These are phyloP conservation scores for Podospora sp. DNA, from an alignment of 495 filamentous ascomycete species.

Conservation along the genomic window DNA sequence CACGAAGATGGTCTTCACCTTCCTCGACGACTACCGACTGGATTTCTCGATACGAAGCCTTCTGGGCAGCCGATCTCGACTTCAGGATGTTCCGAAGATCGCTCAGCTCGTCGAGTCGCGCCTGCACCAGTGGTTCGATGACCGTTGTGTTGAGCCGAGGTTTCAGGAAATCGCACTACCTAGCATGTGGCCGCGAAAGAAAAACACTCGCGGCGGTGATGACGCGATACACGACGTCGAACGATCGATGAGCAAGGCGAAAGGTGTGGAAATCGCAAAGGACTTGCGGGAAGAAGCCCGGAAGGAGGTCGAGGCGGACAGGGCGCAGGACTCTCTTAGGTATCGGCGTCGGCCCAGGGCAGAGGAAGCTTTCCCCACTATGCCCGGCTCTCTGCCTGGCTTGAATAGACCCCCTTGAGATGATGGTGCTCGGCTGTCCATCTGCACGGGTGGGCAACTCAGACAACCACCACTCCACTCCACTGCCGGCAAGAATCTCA, in stretches of 20 bases:
- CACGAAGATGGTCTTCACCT: slow-evolving; percentile 90
- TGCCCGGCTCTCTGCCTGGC: slow-evolving; percentile 38
- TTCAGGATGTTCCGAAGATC: slow-evolving; percentile 97
- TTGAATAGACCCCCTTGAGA: slow-evolving; percentile 29
- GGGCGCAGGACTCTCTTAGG: slow-evolving; percentile 41
- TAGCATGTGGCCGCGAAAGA: slow-evolving; percentile 90
- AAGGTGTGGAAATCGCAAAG: slow-evolving; percentile 52
- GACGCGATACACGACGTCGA: slow-evolving; percentile 46
- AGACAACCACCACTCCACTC: neutral
- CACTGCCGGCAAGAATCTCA: neutral
- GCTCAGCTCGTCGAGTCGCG: slow-evolving; percentile 90
- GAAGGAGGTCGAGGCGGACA: slow-evolving; percentile 47
- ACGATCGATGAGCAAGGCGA: slow-evolving; percentile 47
- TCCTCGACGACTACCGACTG: slow-evolving; percentile 92
- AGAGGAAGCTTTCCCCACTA: slow-evolving; percentile 40
- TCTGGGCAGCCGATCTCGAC: slow-evolving; percentile 82
- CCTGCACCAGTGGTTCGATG: slow-evolving; percentile 95
- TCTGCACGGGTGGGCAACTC: neutral
- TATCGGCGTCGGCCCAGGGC: slow-evolving; percentile 39
- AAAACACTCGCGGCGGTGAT: slow-evolving; percentile 71
- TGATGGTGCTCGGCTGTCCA: no score
- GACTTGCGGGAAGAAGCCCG: slow-evolving; percentile 51
- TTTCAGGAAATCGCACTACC: slow-evolving; percentile 95
- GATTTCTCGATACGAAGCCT: slow-evolving; percentile 89
- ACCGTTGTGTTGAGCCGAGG: slow-evolving; percentile 89